These are phyloP conservation scores for Sphagnum fallax DNA, from an alignment of 228 moss, liverwort and hornwort genomes.

Conservation along the genomic window DNA sequence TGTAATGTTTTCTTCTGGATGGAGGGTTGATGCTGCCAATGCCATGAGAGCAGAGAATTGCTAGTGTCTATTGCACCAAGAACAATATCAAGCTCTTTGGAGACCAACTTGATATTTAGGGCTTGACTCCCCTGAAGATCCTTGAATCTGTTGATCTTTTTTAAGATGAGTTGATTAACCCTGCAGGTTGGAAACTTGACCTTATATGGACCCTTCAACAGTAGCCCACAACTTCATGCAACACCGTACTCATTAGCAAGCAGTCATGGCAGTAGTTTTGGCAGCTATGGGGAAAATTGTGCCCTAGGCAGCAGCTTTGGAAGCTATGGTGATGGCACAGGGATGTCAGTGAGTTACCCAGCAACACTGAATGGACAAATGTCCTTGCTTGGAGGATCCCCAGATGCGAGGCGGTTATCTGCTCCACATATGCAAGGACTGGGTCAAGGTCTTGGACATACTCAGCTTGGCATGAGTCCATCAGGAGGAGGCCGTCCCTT, in stretches of 20 bases:
- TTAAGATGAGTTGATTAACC: not conserved
- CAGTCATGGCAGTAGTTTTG: conserved; percentile 87
- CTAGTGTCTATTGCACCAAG: no score
- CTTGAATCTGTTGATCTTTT: no score
- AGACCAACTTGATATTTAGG: no score
- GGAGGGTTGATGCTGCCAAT: no score
- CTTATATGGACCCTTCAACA: conserved; percentile 21
- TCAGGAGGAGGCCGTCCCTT: conserved; percentile 47
- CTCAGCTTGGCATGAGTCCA: conserved; percentile 46
- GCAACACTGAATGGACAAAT: conserved; percentile 50
- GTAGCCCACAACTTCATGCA: conserved; percentile 40
- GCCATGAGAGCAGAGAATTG: no score
- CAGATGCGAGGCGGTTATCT: conserved; percentile 49
- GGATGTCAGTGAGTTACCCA: conserved; percentile 35
- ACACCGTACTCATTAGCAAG: conserved; percentile 53
- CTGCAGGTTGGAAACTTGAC: conserved; percentile 41
- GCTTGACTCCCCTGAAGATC: no score
- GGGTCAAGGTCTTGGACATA: conserved; percentile 20
- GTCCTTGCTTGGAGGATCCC: conserved; percentile 43
- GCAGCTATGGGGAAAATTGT: conserved; percentile 65
- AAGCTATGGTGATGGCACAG: conserved; percentile 50
- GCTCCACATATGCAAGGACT: conserved; percentile 7
- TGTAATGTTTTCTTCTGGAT: no score
- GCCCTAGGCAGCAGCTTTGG: conserved; percentile 66
- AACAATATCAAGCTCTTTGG: no score